Percentiles rank a stretch among this genome's conserved stretches.
Conservation (phyloP, 73 alveolate species). For the Tetrahymena thermophila region DNA sequence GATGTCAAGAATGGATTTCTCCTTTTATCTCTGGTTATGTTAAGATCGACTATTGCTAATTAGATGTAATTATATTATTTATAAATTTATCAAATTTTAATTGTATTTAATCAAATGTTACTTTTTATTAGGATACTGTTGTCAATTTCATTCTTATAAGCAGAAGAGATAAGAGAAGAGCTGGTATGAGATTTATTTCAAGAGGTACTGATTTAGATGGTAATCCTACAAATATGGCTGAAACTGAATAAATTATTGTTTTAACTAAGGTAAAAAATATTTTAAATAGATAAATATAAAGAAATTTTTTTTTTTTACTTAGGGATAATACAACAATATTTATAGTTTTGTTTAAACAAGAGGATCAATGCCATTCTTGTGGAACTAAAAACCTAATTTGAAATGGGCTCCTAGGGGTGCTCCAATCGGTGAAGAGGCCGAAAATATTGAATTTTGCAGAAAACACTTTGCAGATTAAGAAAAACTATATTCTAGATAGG, state of each 20-base stretch:
- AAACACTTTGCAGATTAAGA: constrained; percentile 25
- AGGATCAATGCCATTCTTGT: constrained; percentile 45
- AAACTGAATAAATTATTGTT: constrained; percentile 75
- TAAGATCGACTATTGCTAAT: constrained; percentile 3
- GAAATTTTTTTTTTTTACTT: background rate
- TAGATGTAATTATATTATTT: background rate
- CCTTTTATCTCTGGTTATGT: constrained; percentile 29
- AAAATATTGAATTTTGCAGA: constrained; percentile 29
- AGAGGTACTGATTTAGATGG: constrained; percentile 93
- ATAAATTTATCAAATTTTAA: background rate
- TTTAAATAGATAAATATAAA: background rate
- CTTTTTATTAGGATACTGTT: background rate
- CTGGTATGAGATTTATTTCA: constrained; percentile 84
- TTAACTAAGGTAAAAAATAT: background rate
- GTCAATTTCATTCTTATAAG: constrained; percentile 66
- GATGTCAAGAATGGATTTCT: constrained; percentile 38
- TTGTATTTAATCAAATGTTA: background rate
- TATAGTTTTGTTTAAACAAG: constrained; percentile 33
- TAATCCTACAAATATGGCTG: constrained; percentile 80
- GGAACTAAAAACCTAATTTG: constrained; percentile 26
- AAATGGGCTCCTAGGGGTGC: constrained; percentile 40
- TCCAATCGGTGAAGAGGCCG: constrained; percentile 9
- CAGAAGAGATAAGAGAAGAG: constrained; percentile 84
- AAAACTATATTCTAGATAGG: constrained; percentile 1
- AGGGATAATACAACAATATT: background rate